Percentiles rank a stretch among this genome's conserved stretches.
Conservation (phyloP, 192 early-diverging fungal genomes). For the Tieghemiomyces parasiticus region DNA sequence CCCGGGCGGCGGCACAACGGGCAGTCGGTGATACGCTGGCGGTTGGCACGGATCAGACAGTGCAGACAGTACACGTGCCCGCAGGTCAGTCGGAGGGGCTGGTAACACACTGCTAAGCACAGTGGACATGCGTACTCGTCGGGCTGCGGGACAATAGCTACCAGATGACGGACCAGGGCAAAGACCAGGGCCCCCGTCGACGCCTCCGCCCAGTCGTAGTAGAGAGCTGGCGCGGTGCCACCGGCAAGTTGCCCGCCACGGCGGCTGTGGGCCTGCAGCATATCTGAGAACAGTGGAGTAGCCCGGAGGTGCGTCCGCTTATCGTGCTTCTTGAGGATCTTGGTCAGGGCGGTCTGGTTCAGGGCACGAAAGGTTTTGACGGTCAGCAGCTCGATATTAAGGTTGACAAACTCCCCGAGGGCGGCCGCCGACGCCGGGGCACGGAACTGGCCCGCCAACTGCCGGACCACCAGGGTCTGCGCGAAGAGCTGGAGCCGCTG, state of each 20-base stretch:
- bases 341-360: slow-evolving; percentile 62
- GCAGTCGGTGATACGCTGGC: slow-evolving; percentile 45
- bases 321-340: slow-evolving; percentile 86
- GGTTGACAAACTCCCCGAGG: slow-evolving; percentile 34
- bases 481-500: neutral
- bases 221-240: neutral
- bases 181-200: slow-evolving; percentile 40
- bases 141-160: slow-evolving; percentile 62
- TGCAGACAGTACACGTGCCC: slow-evolving; percentile 64
- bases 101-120: slow-evolving; percentile 56
- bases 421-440: slow-evolving; percentile 16
- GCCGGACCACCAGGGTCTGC: neutral
- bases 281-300: slow-evolving; percentile 26
- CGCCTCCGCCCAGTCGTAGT: neutral
- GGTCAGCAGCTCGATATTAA: slow-evolving; percentile 52
- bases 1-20: slow-evolving; percentile 51
- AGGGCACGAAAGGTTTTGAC: slow-evolving; percentile 58
- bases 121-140: slow-evolving; percentile 74
- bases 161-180: slow-evolving; percentile 41
- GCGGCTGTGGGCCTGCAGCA: slow-evolving; percentile 18
- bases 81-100: slow-evolving; percentile 61
- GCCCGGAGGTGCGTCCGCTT: slow-evolving; percentile 57
- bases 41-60: slow-evolving; percentile 60
- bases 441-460: neutral
- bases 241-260: neutral